A percentile compares a stretch with the other conserved stretches of the same genome.
Conservation (phyloP, 331 rosid genomes). For the Quercus tomentella region DNA sequence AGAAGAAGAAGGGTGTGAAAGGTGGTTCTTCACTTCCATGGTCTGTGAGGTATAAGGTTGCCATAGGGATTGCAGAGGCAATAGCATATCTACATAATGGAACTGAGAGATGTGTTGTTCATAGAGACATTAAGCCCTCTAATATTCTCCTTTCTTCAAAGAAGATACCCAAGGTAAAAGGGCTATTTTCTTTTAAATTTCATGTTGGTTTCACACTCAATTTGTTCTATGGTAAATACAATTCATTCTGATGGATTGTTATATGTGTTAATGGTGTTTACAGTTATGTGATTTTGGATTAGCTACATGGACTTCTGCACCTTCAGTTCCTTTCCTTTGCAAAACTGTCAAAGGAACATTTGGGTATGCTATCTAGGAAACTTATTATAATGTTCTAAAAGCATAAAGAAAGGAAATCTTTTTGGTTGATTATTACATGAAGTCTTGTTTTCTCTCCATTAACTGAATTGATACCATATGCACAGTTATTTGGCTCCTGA, state of each 20-base stretch:
- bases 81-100: constrained; percentile 79
- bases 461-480: background rate
- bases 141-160: constrained; percentile 92
- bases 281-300: constrained; percentile 94
- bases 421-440: constrained; percentile 9
- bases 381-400: background rate
- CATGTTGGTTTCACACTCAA: background rate
- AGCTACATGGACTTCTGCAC: constrained; percentile 98
- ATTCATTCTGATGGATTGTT: constrained; percentile 16
- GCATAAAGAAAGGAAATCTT: background rate
- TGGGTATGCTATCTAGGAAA: constrained; percentile 55
- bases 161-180: constrained; percentile 70
- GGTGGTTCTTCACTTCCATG: constrained; percentile 65
- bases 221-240: background rate
- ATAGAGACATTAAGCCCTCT: constrained; percentile 93
- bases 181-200: constrained; percentile 12
- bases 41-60: constrained; percentile 90
- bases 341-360: constrained; percentile 98
- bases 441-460: background rate
- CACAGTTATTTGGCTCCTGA: constrained; percentile 93
- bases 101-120: constrained; percentile 96
- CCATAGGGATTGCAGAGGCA: constrained; percentile 85
- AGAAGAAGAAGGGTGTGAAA: constrained; percentile 51
- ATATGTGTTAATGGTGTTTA: constrained; percentile 7
- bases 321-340: constrained; percentile 95